Evolutionary conservation across 345 rosid species (phyloP), one percentile per base, ranked within the genome.

Genomic region (Brassica juncea): DNA sequence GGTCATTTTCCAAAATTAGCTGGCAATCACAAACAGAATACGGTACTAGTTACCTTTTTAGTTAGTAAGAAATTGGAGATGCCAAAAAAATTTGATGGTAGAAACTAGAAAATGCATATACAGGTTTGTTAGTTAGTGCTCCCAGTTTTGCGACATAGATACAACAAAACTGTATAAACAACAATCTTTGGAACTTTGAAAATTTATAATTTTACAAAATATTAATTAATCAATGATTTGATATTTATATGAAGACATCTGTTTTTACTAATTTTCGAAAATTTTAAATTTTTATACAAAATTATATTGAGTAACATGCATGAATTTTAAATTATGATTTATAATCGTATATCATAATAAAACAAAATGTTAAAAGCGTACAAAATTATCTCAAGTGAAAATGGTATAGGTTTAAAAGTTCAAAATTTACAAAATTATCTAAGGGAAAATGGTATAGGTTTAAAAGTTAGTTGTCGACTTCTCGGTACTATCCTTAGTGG

Each of bases 1-100:
- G 59, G 69, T 60, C 37, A 60, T 23, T 47, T 12, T 47, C 62
- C 2, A 77, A 49, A 77, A 27, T 70, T 62, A 62, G 75, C 70
- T 77, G 70, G 70, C 35, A 28, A 68, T 58, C 21, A 9, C 6
- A 54, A 42, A 58, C 8, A 73, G 2, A 19, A 52, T 28, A 42
- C 49, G 60, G 21, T 30, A 16, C 2, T 25, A 60, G 1, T 27
- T 44, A 44, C 42, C 28, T 11, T n/a, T 44, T 44, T 10, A 44
- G 52, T 12, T 44, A 44, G 52, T 44, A 44, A 11, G 14, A 39
- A 47, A 16, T 10, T 16, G 25, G 60, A 55, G 25, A 16, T 2
- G 10, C 60, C 11, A 2, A 55, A 14, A 44, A 39, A 4, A 14
- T 16, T 55, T 55, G 25, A 4, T 55, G 27, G 60, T 55, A 16